These are phyloP conservation scores for Draba incana DNA, from an alignment of 345 rosid species.

Conservation along the genomic window DNA sequence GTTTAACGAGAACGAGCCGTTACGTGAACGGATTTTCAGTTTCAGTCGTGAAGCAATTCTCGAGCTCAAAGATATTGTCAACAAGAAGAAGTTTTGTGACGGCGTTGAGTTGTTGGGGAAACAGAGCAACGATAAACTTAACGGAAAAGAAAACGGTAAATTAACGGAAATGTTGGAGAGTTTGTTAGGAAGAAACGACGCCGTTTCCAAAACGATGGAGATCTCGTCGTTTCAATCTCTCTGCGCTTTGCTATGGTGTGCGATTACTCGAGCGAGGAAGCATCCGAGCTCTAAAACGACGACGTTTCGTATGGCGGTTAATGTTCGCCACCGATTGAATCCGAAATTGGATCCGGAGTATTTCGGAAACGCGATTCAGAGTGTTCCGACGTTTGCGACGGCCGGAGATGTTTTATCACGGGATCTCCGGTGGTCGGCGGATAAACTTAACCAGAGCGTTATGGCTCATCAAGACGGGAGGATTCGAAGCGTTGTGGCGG, in stretches of 20 bases:
- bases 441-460: slow-evolving; percentile 64
- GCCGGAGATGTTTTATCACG: slow-evolving; percentile 68
- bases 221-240: slow-evolving; percentile 92
- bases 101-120: slow-evolving; percentile 70
- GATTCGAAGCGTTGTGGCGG: slow-evolving; percentile 52
- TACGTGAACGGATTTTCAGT: slow-evolving; percentile 83
- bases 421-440: slow-evolving; percentile 86
- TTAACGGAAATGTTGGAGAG: slow-evolving; percentile 45
- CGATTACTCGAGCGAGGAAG: slow-evolving; percentile 86
- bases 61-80: slow-evolving; percentile 66
- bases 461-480: slow-evolving; percentile 56
- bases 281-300: slow-evolving; percentile 54
- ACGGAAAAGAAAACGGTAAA: slow-evolving; percentile 43
- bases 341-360: slow-evolving; percentile 72
- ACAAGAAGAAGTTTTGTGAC: slow-evolving; percentile 41
- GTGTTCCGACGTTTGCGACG: slow-evolving; percentile 72
- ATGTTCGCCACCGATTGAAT: slow-evolving; percentile 70
- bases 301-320: slow-evolving; percentile 94
- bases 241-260: slow-evolving; percentile 74
- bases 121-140: slow-evolving; percentile 56
- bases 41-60: slow-evolving; percentile 69
- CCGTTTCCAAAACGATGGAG: slow-evolving; percentile 48
- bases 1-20: slow-evolving; percentile 65
- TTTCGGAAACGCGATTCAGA: slow-evolving; percentile 96
- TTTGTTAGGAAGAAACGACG: slow-evolving; percentile 44